A percentile compares a stretch with the other conserved stretches of the same genome.
phyloP scores from a whole-genome alignment of 2,329 filamentous ascomycete genomes.

The Arthrinium puccinioides region DNA sequence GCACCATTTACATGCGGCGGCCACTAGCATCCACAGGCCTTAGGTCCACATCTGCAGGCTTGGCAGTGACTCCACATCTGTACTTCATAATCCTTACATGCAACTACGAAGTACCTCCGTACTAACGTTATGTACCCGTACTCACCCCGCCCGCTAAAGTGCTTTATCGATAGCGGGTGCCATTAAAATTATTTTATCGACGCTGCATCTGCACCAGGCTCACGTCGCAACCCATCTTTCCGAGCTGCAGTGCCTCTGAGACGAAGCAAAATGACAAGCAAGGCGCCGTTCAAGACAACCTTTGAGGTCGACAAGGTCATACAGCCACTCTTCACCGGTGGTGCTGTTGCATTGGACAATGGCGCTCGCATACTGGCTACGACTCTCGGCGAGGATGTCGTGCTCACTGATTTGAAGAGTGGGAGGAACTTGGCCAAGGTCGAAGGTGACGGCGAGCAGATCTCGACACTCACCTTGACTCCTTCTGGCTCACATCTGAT shows the following conservation, averaged over 20 bases:
- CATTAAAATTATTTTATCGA: no score
- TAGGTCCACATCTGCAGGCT: no score
- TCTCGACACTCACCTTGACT: slow-evolving; percentile 73
- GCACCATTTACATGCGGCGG: no score
- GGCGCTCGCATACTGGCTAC: slow-evolving; percentile 78
- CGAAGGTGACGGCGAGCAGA: slow-evolving; percentile 78
- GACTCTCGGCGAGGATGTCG: slow-evolving; percentile 83
- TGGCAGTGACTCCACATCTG: no score
- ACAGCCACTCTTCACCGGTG: slow-evolving; percentile 89
- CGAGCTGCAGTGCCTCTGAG: not conserved
- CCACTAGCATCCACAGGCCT: no score
- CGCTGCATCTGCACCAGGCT: no score
- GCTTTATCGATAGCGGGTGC: no score
- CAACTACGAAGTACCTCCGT: no score
- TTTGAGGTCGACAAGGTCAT: slow-evolving; percentile 80
- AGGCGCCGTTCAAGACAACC: slow-evolving; percentile 69
- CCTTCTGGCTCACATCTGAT: slow-evolving; percentile 83
- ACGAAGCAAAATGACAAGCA: slow-evolving; percentile 47
- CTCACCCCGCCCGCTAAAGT: no score
- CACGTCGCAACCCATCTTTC: no score
- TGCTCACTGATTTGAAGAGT: slow-evolving; percentile 78
- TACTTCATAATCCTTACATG: no score
- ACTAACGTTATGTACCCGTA: no score
- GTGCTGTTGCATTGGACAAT: slow-evolving; percentile 75
- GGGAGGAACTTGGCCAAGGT: slow-evolving; percentile 77